Evolutionary conservation across 202 grass and related monocot species (phyloP).

Genomic region (Brachypodium distachyon): DNA sequence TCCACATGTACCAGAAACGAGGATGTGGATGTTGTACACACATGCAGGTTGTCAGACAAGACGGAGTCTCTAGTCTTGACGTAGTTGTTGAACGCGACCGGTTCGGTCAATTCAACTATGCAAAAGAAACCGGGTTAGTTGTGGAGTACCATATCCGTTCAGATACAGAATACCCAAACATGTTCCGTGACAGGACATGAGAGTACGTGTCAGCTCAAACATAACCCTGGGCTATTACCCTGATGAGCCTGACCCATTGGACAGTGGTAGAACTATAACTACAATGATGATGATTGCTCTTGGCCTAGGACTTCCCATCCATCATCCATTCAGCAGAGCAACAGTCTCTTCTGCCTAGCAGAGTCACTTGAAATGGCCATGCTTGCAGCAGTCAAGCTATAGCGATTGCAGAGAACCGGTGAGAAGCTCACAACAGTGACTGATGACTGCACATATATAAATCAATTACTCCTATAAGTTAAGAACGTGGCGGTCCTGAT

Average conservation of each 20-base stretch:
- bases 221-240: neutral
- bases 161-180: neutral
- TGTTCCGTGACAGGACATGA: neutral
- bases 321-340: neutral
- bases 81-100: neutral
- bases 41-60: neutral
- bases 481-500: neutral
- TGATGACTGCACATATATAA: neutral
- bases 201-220: neutral
- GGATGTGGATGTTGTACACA: neutral
- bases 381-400: too few relatives aligned
- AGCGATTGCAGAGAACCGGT: neutral
- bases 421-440: neutral
- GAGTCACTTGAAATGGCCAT: neutral
- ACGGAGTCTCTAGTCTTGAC: neutral
- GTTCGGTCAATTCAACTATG: neutral
- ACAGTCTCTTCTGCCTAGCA: neutral
- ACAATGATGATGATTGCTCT: neutral
- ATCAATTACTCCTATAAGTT: too few relatives aligned
- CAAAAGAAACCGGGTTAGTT: neutral
- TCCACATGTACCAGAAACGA: neutral
- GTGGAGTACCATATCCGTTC: neutral
- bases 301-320: too few relatives aligned
- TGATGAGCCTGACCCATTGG: conserved; percentile 8
- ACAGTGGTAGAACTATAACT: neutral